Conservation (phyloP, 202 grass and related monocot species). For the Musa balbisiana region DNA sequence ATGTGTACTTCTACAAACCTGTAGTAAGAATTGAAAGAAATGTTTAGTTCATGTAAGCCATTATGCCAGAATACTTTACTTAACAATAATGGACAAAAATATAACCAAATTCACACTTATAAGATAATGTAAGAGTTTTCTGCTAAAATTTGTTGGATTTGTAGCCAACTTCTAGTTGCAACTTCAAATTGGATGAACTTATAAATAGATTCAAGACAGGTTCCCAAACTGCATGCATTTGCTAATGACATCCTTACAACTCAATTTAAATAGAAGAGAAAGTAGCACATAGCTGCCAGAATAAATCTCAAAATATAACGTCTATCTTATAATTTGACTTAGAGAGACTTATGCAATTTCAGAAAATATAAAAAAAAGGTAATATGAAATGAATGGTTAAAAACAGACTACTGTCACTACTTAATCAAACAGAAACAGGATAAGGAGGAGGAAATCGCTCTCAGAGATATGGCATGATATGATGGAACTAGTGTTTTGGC, state of each 20-base stretch:
- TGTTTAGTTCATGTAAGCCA: slow-evolving; percentile 9
- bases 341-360: too few relatives aligned
- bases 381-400: too few relatives aligned
- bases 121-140: not conserved
- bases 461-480: too few relatives aligned
- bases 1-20: slow-evolving; percentile 99
- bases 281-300: not conserved
- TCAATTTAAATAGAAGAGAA: not conserved
- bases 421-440: too few relatives aligned
- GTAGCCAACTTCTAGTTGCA: not conserved
- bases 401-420: too few relatives aligned
- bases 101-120: not conserved
- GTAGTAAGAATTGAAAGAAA: slow-evolving; percentile 26
- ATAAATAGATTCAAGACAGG: not conserved
- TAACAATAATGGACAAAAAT: not conserved
- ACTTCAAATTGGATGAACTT: not conserved
- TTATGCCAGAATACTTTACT: not conserved
- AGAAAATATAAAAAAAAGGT: too few relatives aligned
- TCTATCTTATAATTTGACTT: too few relatives aligned
- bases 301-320: too few relatives aligned
- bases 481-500: too few relatives aligned
- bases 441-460: too few relatives aligned
- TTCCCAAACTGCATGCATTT: not conserved
- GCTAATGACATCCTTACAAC: not conserved
- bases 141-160: not conserved